phyloP scores from a whole-genome alignment of 306 rosid genomes.

The Prunus salicina region DNA sequence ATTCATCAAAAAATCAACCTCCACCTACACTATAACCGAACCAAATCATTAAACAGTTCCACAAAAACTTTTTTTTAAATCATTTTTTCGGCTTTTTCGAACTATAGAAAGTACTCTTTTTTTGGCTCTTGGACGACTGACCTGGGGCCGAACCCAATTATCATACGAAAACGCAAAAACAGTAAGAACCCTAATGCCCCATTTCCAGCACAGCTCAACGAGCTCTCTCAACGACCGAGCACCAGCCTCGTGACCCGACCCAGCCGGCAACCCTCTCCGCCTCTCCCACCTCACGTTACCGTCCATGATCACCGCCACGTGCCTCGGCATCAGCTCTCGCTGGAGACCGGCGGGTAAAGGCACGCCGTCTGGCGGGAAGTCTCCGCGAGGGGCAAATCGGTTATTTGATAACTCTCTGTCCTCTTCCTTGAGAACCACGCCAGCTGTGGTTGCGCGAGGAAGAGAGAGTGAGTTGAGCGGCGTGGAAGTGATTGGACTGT shows the following conservation, averaged over 20 bases:
- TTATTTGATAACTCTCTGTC: not conserved
- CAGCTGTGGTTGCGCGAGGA: conserved; percentile 7
- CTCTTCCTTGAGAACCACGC: conserved; percentile 13
- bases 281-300: conserved; percentile 79
- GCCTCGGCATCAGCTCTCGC: conserved; percentile 68
- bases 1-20: conserved; percentile 58
- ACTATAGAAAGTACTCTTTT: not conserved
- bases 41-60: not conserved
- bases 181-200: conserved; percentile 66
- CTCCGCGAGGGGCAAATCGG: not conserved
- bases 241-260: conserved; percentile 63
- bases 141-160: conserved; percentile 73
- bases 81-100: not conserved
- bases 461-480: conserved; percentile 8
- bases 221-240: conserved; percentile 35
- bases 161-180: conserved; percentile 66
- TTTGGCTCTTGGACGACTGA: conserved; percentile 3
- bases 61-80: not conserved
- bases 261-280: conserved; percentile 37
- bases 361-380: conserved; percentile 13
- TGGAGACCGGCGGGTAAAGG: conserved; percentile 43
- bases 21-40: conserved; percentile 47
- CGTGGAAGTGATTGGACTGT: not conserved
- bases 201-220: conserved; percentile 43
- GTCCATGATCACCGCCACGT: conserved; percentile 86